A percentile compares a stretch with the other conserved stretches of the same genome.
These are phyloP conservation scores for Nigrospora osmanthi DNA, from an alignment of 2,329 filamentous ascomycete species.

Conservation along the genomic window DNA sequence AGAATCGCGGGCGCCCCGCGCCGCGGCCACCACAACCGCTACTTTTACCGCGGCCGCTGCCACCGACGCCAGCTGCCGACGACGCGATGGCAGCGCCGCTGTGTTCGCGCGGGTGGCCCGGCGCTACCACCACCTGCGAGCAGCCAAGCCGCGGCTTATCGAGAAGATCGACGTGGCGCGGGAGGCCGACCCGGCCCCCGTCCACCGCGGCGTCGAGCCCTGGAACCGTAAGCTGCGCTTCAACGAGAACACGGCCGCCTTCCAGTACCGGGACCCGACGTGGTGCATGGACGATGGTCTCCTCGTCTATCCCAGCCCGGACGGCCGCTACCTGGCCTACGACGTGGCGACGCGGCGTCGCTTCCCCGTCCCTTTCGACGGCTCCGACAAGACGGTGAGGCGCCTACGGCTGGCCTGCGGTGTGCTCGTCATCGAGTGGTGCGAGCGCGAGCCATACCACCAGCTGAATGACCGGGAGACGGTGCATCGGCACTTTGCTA, in stretches of 20 bases:
- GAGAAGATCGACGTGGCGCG: conserved; percentile 34
- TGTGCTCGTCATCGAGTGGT: conserved; percentile 59
- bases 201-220: conserved; percentile 27
- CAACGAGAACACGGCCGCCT: conserved; percentile 28
- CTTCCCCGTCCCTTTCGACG: conserved; percentile 43
- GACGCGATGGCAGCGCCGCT: conserved; percentile 25
- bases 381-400: conserved; percentile 39
- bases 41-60: background rate
- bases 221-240: conserved; percentile 37
- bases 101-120: conserved; percentile 41
- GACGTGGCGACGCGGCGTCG: conserved; percentile 38
- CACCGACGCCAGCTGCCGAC: conserved; percentile 1
- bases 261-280: conserved; percentile 36
- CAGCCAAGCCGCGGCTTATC: conserved; percentile 36
- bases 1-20: conserved; percentile 34
- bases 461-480: conserved; percentile 41
- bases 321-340: conserved; percentile 31
- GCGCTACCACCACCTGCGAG: conserved; percentile 45
- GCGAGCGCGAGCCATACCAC: conserved; percentile 41
- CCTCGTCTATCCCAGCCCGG: conserved; percentile 40
- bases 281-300: conserved; percentile 50
- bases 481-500: conserved; percentile 51
- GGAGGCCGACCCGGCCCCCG: conserved; percentile 11
- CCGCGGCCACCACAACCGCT: conserved; percentile 1
- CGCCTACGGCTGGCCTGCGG: conserved; percentile 43